Evolutionary conservation across 257 asterid genomes (phyloP).

Genomic region (Solanum sparsipilum): DNA sequence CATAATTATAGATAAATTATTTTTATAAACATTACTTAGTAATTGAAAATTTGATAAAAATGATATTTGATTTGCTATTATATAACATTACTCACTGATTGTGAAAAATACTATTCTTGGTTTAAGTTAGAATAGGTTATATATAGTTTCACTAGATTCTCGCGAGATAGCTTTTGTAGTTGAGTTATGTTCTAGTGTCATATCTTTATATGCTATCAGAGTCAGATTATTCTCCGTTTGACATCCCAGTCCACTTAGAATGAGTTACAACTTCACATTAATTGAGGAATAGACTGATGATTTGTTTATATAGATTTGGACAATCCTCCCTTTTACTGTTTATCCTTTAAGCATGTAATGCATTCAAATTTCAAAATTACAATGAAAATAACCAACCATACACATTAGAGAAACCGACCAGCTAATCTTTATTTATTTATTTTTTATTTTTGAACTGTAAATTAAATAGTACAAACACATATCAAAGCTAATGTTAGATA

Average conservation of each 20-base stretch:
- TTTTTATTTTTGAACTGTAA: neutral
- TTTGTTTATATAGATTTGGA: no score
- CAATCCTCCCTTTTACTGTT: neutral
- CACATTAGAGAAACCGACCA: neutral
- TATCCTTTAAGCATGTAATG: neutral
- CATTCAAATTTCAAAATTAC: neutral
- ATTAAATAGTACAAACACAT: neutral
- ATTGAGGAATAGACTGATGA: rapidly evolving
- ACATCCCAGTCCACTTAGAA: neutral
- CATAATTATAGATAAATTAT: neutral
- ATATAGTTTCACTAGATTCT: neutral
- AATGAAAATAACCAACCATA: neutral
- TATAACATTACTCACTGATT: neutral
- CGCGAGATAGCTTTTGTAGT: neutral
- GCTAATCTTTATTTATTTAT: no score
- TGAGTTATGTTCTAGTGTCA: neutral
- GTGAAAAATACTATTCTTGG: neutral
- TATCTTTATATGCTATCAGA: neutral
- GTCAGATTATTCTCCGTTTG: neutral
- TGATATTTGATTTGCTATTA: neutral
- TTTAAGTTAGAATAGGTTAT: no score
- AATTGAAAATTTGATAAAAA: no score
- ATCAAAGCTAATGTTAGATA: neutral
- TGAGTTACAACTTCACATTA: neutral
- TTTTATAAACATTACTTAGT: no score